These are phyloP conservation scores for Mangifera indica DNA, from an alignment of 345 rosid genomes.

Conservation along the genomic window DNA sequence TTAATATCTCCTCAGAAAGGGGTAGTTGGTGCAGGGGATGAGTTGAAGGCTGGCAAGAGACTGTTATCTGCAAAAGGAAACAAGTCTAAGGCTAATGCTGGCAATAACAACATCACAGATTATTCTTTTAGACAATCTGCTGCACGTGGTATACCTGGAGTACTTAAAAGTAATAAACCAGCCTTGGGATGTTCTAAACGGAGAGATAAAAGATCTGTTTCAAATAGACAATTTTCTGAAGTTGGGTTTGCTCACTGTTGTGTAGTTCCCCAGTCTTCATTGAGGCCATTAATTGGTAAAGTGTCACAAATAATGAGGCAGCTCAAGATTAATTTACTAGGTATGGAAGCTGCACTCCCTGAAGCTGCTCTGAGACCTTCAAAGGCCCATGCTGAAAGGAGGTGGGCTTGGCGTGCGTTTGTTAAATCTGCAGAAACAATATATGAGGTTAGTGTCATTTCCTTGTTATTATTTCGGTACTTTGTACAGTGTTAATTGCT, in stretches of 20 bases:
- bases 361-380: slow-evolving; percentile 75
- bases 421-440: slow-evolving; percentile 80
- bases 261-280: slow-evolving; percentile 75
- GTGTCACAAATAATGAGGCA: slow-evolving; percentile 44
- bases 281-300: slow-evolving; percentile 68
- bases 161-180: slow-evolving; percentile 26
- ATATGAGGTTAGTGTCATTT: slow-evolving; percentile 62
- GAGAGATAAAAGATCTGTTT: slow-evolving; percentile 38
- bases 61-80: slow-evolving; percentile 30
- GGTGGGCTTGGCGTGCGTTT: slow-evolving; percentile 82
- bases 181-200: slow-evolving; percentile 39
- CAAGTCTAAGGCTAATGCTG: slow-evolving; percentile 30
- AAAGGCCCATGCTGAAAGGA: slow-evolving; percentile 50
- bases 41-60: slow-evolving; percentile 26
- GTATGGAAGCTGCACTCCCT: slow-evolving; percentile 86
- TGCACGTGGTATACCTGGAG: slow-evolving; percentile 34
- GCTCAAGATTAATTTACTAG: slow-evolving; percentile 81
- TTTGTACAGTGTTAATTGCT: not conserved
- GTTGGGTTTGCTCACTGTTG: slow-evolving; percentile 39
- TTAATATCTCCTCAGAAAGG: slow-evolving; percentile 32
- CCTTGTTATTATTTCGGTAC: not conserved
- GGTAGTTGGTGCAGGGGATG: slow-evolving; percentile 33
- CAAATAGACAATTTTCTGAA: slow-evolving; percentile 24
- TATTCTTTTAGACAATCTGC: slow-evolving; percentile 24
- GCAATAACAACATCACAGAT: slow-evolving; percentile 30